These are phyloP conservation scores for Leccinum pellstonianum DNA, from an alignment of 768 basidiomycete genomes.

Conservation along the genomic window DNA sequence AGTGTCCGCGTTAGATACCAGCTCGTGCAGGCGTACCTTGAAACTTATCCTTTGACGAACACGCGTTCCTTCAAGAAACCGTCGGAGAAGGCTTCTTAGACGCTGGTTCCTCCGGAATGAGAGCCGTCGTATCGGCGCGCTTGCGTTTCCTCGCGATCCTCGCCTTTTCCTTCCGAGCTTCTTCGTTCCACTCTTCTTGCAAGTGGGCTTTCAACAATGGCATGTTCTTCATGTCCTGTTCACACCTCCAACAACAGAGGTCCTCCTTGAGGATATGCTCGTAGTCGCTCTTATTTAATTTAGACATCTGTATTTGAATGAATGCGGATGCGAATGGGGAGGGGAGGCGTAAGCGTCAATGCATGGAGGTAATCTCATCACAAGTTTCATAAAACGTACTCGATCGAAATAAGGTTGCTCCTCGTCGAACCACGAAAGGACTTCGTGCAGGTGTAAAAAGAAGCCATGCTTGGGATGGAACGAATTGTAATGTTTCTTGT, in stretches of 20 bases:
- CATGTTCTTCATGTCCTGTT: constrained; percentile 61
- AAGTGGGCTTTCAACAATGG: constrained; percentile 75
- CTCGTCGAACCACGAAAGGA: constrained; percentile 80
- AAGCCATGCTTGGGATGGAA: constrained; percentile 85
- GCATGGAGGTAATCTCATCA: neutral
- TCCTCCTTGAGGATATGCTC: constrained; percentile 66
- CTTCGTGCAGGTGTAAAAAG: constrained; percentile 74
- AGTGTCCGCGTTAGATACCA: neutral
- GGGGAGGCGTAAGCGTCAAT: neutral
- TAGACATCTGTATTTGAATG: constrained; percentile 44
- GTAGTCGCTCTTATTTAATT: constrained; percentile 51
- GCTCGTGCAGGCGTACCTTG: neutral
- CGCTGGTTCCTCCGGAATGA: constrained; percentile 10
- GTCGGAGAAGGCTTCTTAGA: constrained; percentile 13
- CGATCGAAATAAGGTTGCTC: constrained; percentile 51
- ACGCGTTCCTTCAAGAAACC: constrained; percentile 2
- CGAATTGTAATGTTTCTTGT: constrained; percentile 89
- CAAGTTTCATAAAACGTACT: constrained; percentile 38
- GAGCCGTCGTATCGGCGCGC: constrained; percentile 9
- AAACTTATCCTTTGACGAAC: neutral
- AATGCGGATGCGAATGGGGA: neutral
- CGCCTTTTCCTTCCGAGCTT: constrained; percentile 41
- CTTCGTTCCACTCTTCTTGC: constrained; percentile 66
- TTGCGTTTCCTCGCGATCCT: constrained; percentile 44
- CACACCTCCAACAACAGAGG: constrained; percentile 72